A percentile compares a stretch with the other conserved stretches of the same genome.
Evolutionary conservation across 2,329 filamentous ascomycete species (phyloP).

Genomic region (Fusarium newnesense): DNA sequence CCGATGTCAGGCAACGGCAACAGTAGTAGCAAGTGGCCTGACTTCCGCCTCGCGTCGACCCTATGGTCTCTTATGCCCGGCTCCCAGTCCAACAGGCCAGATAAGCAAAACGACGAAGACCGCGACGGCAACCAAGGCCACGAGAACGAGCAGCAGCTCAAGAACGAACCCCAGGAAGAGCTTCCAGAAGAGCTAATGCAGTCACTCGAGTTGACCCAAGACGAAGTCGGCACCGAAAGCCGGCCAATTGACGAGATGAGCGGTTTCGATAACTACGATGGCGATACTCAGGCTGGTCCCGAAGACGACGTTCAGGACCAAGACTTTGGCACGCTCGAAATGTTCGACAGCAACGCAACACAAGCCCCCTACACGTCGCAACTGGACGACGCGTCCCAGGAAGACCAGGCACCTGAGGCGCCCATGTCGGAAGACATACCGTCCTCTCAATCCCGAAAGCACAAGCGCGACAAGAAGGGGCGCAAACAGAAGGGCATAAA

Average conservation of each 20-base stretch:
- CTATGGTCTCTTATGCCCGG: slow-evolving; percentile 44
- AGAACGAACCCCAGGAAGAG: slow-evolving; percentile 28
- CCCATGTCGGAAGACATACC: slow-evolving; percentile 43
- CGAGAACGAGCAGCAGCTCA: slow-evolving; percentile 30
- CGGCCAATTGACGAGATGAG: slow-evolving; percentile 41
- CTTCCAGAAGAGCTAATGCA: slow-evolving; percentile 27
- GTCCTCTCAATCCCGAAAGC: slow-evolving; percentile 38
- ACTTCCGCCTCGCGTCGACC: slow-evolving; percentile 48
- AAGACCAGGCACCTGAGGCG: slow-evolving; percentile 44
- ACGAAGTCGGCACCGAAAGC: slow-evolving; percentile 40
- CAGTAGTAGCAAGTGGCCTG: slow-evolving; percentile 47
- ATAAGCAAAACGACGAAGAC: slow-evolving; percentile 37
- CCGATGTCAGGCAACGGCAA: slow-evolving; percentile 44
- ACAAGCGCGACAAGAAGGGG: slow-evolving; percentile 48
- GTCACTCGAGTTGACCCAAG: slow-evolving; percentile 19
- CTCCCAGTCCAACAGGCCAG: slow-evolving; percentile 42
- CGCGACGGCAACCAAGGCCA: slow-evolving; percentile 30
- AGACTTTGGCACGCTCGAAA: slow-evolving; percentile 51
- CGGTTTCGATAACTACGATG: slow-evolving; percentile 42
- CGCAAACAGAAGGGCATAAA: slow-evolving; percentile 42
- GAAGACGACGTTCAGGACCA: slow-evolving; percentile 41
- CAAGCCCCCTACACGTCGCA: slow-evolving; percentile 47
- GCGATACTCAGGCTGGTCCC: slow-evolving; percentile 37
- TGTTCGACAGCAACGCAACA: slow-evolving; percentile 52
- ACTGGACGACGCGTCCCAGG: slow-evolving; percentile 22